phyloP scores from a whole-genome alignment of 345 rosid species.

The Corchorus capsularis region DNA sequence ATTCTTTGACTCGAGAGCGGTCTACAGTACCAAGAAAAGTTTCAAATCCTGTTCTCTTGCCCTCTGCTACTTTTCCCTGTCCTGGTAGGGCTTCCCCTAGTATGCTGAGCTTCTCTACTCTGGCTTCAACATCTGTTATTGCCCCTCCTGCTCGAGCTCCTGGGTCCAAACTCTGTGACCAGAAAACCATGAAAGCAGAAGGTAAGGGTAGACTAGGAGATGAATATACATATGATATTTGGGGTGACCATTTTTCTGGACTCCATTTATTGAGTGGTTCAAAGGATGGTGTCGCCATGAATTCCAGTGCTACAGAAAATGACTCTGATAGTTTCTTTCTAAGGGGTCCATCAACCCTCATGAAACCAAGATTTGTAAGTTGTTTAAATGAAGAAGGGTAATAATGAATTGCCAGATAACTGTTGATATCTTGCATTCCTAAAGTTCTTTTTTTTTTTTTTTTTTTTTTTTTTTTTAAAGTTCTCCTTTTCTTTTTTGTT shows the following conservation, averaged over 20 bases:
- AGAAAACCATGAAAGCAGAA: slow-evolving; percentile 34
- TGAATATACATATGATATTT: slow-evolving; percentile 67
- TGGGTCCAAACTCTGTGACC: slow-evolving; percentile 43
- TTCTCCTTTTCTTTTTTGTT: neutral
- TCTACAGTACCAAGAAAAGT: slow-evolving; percentile 25
- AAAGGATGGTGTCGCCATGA: slow-evolving; percentile 43
- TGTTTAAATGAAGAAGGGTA: slow-evolving; percentile 50
- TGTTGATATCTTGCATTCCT: neutral
- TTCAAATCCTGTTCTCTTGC: slow-evolving; percentile 39
- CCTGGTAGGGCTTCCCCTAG: slow-evolving; percentile 30
- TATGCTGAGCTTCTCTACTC: slow-evolving; percentile 34
- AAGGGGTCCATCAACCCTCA: slow-evolving; percentile 72
- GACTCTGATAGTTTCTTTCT: slow-evolving; percentile 78
- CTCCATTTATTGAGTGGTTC: slow-evolving; percentile 44
- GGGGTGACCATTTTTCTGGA: slow-evolving; percentile 82
- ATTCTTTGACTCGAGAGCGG: slow-evolving; percentile 26
- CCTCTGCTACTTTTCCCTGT: slow-evolving; percentile 54
- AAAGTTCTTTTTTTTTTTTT: neutral
- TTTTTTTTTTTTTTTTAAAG: neutral
- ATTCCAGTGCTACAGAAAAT: slow-evolving; percentile 35
- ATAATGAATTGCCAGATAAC: slow-evolving; percentile 37
- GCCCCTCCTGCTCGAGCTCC: slow-evolving; percentile 84
- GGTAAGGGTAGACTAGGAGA: slow-evolving; percentile 32
- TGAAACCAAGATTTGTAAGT: slow-evolving; percentile 57
- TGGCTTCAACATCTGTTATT: slow-evolving; percentile 43